Conservation (phyloP, 768 basidiomycete species). For the Amanita brunnescens region DNA sequence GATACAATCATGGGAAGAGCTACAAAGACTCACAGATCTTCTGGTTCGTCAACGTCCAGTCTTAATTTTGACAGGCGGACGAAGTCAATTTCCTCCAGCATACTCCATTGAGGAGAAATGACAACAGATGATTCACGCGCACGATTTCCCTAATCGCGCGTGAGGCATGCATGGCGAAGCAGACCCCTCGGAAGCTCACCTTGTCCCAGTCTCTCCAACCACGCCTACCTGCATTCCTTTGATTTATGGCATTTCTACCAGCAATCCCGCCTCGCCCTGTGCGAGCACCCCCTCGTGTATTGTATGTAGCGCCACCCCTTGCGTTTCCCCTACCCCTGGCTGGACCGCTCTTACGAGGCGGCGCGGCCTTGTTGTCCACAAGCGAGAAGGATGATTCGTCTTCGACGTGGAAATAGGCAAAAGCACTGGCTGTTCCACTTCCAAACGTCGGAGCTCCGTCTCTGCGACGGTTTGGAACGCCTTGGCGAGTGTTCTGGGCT, state of each 20-base stretch:
- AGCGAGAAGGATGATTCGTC: slow-evolving; percentile 96
- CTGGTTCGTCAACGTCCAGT: slow-evolving; percentile 89
- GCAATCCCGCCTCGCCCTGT: slow-evolving; percentile 38
- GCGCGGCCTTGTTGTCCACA: slow-evolving; percentile 78
- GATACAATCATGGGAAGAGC: slow-evolving; percentile 4
- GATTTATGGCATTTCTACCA: slow-evolving; percentile 31
- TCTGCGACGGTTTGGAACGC: slow-evolving; percentile 50
- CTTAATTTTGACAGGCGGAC: slow-evolving; percentile 83
- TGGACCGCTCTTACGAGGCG: slow-evolving; percentile 60
- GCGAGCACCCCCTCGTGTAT: slow-evolving; percentile 36
- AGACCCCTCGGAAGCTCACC: slow-evolving; percentile 31
- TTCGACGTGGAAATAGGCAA: slow-evolving; percentile 96
- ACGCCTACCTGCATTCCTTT: slow-evolving; percentile 42
- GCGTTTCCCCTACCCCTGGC: slow-evolving; percentile 53
- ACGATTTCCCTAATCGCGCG: slow-evolving; percentile 52
- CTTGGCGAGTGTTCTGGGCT: slow-evolving; percentile 39
- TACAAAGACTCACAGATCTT: slow-evolving; percentile 64
- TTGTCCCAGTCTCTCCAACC: slow-evolving; percentile 96
- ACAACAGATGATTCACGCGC: slow-evolving; percentile 89
- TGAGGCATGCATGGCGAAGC: too few relatives aligned
- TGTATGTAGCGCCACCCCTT: slow-evolving; percentile 36
- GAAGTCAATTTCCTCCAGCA: slow-evolving; percentile 97
- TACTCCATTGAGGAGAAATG: slow-evolving; percentile 87
- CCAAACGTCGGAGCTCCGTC: slow-evolving; percentile 84
- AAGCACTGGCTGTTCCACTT: slow-evolving; percentile 83